Evolutionary conservation across 2,329 filamentous ascomycete species (phyloP).

Genomic region (Penicillium sp.): DNA sequence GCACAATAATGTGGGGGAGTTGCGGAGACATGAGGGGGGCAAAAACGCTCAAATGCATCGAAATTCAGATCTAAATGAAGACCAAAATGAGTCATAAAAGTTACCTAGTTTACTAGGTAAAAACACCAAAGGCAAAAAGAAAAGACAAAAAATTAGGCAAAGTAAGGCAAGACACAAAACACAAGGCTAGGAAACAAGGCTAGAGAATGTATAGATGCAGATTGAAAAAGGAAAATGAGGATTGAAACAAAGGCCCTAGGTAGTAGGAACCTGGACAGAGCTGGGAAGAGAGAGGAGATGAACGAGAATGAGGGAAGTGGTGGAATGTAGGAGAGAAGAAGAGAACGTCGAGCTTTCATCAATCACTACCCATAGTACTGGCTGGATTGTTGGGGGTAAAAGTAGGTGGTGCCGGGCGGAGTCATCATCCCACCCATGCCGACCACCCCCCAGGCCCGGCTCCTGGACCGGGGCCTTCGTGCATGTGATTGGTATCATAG

Average conservation of each 20-base stretch:
- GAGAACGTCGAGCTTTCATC: constrained; percentile 5
- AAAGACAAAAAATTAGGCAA: constrained; percentile 9
- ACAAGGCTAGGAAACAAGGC: constrained; percentile 8
- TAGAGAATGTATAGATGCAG: constrained; percentile 10
- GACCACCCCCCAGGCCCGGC: constrained; percentile 54
- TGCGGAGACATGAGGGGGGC: constrained; percentile 19
- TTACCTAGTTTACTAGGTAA: no score
- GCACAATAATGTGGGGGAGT: constrained; percentile 4
- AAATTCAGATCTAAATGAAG: constrained; percentile 31
- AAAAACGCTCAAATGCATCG: constrained; percentile 27
- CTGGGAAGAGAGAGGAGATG: constrained; percentile 8
- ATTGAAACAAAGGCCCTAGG: constrained; percentile 5
- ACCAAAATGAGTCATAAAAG: constrained; percentile 11
- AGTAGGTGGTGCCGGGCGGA: constrained; percentile 51
- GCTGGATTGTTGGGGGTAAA: constrained; percentile 55
- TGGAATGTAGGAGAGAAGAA: constrained; percentile 7
- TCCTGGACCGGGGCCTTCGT: constrained; percentile 25
- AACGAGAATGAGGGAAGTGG: neutral
- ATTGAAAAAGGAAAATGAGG: neutral
- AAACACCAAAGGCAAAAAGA: no score
- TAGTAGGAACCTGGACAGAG: constrained; percentile 17
- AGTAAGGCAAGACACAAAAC: neutral
- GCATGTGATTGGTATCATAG: constrained; percentile 72
- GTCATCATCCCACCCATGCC: constrained; percentile 81
- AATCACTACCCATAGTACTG: constrained; percentile 56